Percentiles rank a stretch among this genome's conserved stretches.
Evolutionary conservation across 225 moss, liverwort and hornwort genomes (phyloP).

Genomic region (Bryum argenteum): DNA sequence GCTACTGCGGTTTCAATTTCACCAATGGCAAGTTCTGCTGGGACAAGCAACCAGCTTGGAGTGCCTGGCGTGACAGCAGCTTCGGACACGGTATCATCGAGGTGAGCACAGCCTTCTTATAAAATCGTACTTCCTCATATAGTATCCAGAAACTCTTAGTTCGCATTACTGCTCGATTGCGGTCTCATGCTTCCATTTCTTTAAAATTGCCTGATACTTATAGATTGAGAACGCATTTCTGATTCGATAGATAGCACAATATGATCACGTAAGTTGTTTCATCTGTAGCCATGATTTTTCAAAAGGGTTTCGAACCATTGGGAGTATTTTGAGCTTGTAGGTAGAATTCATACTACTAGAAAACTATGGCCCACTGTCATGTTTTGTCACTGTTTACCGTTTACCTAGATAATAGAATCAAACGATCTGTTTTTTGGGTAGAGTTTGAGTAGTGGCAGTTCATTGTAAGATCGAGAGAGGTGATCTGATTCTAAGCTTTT

Average conservation of each 20-base stretch:
- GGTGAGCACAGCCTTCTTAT: conserved; percentile 38
- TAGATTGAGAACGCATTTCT: too few species aligned
- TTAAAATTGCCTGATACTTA: too few species aligned
- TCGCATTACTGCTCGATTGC: background rate
- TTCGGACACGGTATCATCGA: conserved; percentile 96
- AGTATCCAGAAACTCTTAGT: background rate
- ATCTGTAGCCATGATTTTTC: too few species aligned
- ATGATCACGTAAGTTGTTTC: too few species aligned
- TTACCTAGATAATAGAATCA: background rate
- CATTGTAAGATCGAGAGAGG: background rate
- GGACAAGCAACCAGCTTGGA: conserved; percentile 87
- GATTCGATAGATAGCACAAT: too few species aligned
- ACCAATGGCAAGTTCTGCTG: conserved; percentile 85
- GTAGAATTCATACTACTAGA: too few species aligned
- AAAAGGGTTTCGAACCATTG: too few species aligned
- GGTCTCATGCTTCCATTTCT: too few species aligned
- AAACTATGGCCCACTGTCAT: too few species aligned
- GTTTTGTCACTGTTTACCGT: too few species aligned
- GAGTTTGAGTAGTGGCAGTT: background rate
- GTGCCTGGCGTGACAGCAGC: conserved; percentile 90
- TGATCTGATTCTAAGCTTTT: background rate
- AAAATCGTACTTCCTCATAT: conserved; percentile 3
- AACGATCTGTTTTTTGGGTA: too few species aligned
- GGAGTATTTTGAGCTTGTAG: too few species aligned
- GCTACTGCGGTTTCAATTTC: conserved; percentile 87